Percentiles rank a stretch among this genome's conserved stretches.
Conservation (phyloP, 192 early-diverging fungal species). For the Cetraspora pellucida region DNA sequence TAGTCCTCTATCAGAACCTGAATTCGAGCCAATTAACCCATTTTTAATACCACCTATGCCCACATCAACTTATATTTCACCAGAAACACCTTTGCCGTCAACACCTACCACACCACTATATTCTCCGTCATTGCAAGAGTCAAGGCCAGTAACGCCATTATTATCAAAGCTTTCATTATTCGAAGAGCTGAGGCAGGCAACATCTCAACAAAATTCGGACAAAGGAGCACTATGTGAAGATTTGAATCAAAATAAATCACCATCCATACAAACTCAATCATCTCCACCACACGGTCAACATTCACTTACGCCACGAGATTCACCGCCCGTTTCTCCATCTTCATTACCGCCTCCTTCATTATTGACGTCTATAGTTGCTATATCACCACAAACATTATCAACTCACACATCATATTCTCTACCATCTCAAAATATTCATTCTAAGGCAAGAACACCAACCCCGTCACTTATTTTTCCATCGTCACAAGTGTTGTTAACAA, state of each 20-base stretch:
- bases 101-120: neutral
- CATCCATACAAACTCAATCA: neutral
- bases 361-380: neutral
- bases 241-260: neutral
- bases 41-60: neutral
- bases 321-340: constrained; percentile 9
- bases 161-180: neutral
- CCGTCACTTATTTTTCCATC: too few species aligned
- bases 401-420: neutral
- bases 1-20: neutral
- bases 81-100: neutral
- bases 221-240: neutral
- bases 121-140: neutral
- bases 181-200: neutral
- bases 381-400: neutral
- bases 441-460: too few species aligned
- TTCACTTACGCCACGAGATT: neutral
- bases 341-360: neutral
- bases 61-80: neutral
- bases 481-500: too few species aligned
- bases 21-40: neutral
- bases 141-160: neutral
- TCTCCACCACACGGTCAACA: neutral
- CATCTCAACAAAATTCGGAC: neutral
- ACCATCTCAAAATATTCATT: too few species aligned